Evolutionary conservation across 1,284 basidiomycete species (phyloP).

Genomic region (Moesziomyces antarcticus): DNA sequence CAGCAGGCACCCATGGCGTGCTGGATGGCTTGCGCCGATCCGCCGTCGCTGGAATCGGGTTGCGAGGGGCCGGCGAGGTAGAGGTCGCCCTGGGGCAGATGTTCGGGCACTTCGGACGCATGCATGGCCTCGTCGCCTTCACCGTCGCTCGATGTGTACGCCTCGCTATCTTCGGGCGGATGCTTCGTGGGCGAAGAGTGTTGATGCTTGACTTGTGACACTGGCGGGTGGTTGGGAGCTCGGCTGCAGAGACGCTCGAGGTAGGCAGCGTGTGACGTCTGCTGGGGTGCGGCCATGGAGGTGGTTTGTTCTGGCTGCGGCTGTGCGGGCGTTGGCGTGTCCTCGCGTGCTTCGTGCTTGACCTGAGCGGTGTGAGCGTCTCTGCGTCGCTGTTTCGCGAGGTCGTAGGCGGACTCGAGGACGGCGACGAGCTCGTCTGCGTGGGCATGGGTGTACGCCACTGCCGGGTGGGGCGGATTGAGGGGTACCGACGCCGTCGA

Average conservation of each 20-base stretch:
- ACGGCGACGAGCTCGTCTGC: slow-evolving; percentile 39
- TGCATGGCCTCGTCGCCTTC: slow-evolving; percentile 59
- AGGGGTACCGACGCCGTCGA: slow-evolving; percentile 40
- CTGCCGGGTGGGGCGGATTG: slow-evolving; percentile 50
- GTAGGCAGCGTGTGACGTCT: slow-evolving; percentile 41
- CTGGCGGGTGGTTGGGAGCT: slow-evolving; percentile 35
- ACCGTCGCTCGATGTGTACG: slow-evolving; percentile 51
- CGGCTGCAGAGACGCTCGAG: slow-evolving; percentile 35
- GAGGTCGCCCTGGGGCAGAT: slow-evolving; percentile 62
- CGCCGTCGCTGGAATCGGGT: slow-evolving; percentile 31
- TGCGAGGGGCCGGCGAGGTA: slow-evolving; percentile 59
- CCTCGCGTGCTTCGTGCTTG: slow-evolving; percentile 13
- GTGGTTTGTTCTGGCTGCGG: not conserved
- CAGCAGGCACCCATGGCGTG: slow-evolving; percentile 61
- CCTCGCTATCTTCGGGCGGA: slow-evolving; percentile 29
- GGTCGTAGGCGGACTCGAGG: slow-evolving; percentile 34
- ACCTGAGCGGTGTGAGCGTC: slow-evolving; percentile 5
- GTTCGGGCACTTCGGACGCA: slow-evolving; percentile 56
- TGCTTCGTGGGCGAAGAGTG: slow-evolving; percentile 14
- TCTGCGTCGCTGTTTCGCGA: slow-evolving; percentile 28
- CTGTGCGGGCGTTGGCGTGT: slow-evolving; percentile 17
- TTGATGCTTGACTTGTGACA: slow-evolving; percentile 11
- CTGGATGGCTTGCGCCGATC: slow-evolving; percentile 62
- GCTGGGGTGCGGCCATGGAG: not conserved
- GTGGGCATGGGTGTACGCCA: slow-evolving; percentile 48